Evolutionary conservation across 2,329 filamentous ascomycete genomes (phyloP).

Genomic region (Aspergillus costaricaensis): DNA sequence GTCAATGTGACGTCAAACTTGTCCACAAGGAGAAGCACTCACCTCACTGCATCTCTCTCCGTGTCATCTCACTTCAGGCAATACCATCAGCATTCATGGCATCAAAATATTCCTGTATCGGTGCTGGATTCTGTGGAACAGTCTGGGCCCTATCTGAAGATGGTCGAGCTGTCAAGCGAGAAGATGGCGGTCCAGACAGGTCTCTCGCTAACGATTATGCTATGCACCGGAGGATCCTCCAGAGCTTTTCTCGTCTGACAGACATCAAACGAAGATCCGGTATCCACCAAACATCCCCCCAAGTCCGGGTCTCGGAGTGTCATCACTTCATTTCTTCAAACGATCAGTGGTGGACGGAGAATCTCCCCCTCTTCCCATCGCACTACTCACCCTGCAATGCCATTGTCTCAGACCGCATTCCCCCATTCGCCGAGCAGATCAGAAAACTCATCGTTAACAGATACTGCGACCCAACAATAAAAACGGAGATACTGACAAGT

Average conservation of each 20-base stretch:
- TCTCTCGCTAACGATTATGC: conserved; percentile 34
- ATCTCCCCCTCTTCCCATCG: conserved; percentile 29
- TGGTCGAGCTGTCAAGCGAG: conserved; percentile 34
- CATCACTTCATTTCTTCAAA: conserved; percentile 25
- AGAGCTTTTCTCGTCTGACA: conserved; percentile 13
- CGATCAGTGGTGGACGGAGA: conserved; percentile 32
- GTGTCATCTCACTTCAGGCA: not conserved
- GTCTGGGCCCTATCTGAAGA: conserved; percentile 31
- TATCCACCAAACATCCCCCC: not conserved
- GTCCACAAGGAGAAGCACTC: not conserved
- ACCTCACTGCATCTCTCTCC: not conserved
- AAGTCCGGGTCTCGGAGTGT: conserved; percentile 28
- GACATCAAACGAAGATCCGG: not conserved
- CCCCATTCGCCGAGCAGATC: conserved; percentile 27
- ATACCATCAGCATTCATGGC: not conserved
- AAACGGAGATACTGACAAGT: conserved; percentile 30
- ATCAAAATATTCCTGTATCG: conserved; percentile 22
- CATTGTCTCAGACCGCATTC: conserved; percentile 40
- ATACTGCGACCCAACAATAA: conserved; percentile 35
- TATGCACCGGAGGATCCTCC: conserved; percentile 31
- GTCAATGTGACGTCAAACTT: not conserved
- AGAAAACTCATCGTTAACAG: conserved; percentile 34
- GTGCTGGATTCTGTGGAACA: conserved; percentile 35
- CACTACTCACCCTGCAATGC: conserved; percentile 37
- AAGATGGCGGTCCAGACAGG: conserved; percentile 34